Conservation (phyloP, 2,329 filamentous ascomycete genomes). For the Atkinsonella texensis region DNA sequence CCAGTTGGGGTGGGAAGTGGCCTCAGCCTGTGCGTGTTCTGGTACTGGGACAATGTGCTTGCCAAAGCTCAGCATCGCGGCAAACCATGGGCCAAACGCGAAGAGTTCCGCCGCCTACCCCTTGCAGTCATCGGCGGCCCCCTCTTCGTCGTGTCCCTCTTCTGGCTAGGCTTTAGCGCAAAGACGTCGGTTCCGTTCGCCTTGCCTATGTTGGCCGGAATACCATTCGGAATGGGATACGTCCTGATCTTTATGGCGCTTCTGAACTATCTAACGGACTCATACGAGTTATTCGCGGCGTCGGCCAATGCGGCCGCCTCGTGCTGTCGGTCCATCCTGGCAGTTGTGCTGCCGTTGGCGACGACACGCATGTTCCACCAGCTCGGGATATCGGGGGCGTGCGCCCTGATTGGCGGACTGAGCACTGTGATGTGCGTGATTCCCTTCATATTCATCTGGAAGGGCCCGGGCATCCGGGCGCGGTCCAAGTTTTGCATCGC, state of each 20-base stretch:
- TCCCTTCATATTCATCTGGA: slow-evolving; percentile 42
- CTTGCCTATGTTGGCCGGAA: slow-evolving; percentile 45
- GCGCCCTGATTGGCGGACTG: slow-evolving; percentile 37
- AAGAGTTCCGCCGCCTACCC: slow-evolving; percentile 59
- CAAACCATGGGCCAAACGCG: slow-evolving; percentile 45
- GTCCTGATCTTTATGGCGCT: slow-evolving; percentile 52
- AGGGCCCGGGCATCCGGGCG: slow-evolving; percentile 41
- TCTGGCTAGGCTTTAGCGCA: slow-evolving; percentile 54
- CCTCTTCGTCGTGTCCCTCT: slow-evolving; percentile 43
- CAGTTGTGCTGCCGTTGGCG: slow-evolving; percentile 55
- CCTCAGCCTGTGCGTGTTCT: slow-evolving; percentile 48
- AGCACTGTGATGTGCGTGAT: slow-evolving; percentile 38
- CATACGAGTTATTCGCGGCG: slow-evolving; percentile 54
- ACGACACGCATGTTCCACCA: slow-evolving; percentile 36
- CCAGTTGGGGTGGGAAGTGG: slow-evolving; percentile 53
- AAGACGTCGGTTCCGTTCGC: slow-evolving; percentile 35
- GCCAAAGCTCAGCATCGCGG: slow-evolving; percentile 34
- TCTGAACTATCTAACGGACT: slow-evolving; percentile 54
- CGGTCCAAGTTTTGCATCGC: slow-evolving; percentile 51
- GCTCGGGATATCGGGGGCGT: slow-evolving; percentile 37
- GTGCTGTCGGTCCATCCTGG: slow-evolving; percentile 86
- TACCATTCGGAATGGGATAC: slow-evolving; percentile 51
- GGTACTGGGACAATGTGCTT: slow-evolving; percentile 53
- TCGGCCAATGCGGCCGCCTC: slow-evolving; percentile 76
- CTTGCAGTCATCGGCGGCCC: slow-evolving; percentile 63